A percentile compares a stretch with the other conserved stretches of the same genome.
phyloP scores from a whole-genome alignment of 345 rosid species.

The Murraya koenigii region DNA sequence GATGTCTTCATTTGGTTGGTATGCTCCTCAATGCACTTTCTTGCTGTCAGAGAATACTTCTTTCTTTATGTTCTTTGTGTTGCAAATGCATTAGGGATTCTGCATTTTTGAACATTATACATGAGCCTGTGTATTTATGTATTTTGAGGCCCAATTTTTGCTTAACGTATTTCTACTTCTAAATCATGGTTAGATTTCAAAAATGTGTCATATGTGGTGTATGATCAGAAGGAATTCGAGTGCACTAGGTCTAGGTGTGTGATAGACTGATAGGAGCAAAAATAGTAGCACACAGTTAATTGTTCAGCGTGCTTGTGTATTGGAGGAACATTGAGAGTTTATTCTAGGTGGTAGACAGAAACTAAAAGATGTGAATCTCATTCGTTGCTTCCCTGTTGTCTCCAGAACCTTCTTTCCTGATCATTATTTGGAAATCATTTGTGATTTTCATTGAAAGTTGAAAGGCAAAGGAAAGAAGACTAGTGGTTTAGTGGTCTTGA shows the following conservation, averaged over 20 bases:
- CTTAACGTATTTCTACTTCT: not conserved
- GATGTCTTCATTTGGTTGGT: conserved; percentile 99
- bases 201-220: not conserved
- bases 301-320: not conserved
- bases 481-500: not conserved
- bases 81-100: not conserved
- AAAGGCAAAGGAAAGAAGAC: not conserved
- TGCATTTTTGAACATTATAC: not conserved
- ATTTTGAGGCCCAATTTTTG: not conserved
- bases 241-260: not conserved
- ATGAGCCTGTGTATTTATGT: not conserved
- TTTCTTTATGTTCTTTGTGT: not conserved
- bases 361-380: not conserved
- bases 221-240: not conserved
- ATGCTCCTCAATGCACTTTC: conserved; percentile 26
- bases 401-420: not conserved
- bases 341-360: not conserved
- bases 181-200: not conserved
- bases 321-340: not conserved
- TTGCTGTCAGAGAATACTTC: not conserved
- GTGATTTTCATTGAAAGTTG: not conserved
- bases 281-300: not conserved
- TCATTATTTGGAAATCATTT: not conserved
- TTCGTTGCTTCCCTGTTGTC: not conserved
- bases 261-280: not conserved